Base-by-base conservation (phyloP, 2,329 filamentous ascomycete species). In the Apiospora kogelbergensis region DNA sequence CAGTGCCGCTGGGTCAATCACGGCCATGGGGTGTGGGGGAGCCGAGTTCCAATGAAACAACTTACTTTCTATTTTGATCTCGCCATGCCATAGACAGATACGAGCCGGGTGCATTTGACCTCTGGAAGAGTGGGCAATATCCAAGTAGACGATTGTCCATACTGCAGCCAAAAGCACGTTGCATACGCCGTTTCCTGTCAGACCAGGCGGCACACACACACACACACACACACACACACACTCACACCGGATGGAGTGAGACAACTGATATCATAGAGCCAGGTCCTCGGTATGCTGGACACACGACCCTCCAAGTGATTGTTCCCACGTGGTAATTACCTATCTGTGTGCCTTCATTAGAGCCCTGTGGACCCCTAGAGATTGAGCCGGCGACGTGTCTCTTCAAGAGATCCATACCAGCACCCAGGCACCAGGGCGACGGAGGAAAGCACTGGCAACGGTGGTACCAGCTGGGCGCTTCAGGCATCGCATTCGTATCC, bases 301-400 rank as follows among this genome's bases (percentile, higher is more conserved):
- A 17, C 46, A 30, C 24, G 22, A 6, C 22, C 46, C 13, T 26
- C 46, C 40, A 13, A 15, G 40, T 41, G 44, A 4, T 26, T 60
- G 53, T 60, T 60, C 30, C 53, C 53, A 60, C 53, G 53, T 60
- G 53, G 53, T 60, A 60, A 60, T 60, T 60, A 33, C 53, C 53
- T 37, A 37, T 13, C 53, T 37, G 53, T 33, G 53, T 30, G n/a
- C 17, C 53, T 60, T n/a, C 53, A 60, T 37, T 60, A 33, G 6
- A 60, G 30, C 53, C 53, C 20, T 60, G 53, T 60, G 53, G 53
- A 37, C 53, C 53, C 30, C 53, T 37, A 37, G 30, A 37, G 37
- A 60, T 60, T 60, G 53, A 60, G 53, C 30, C 53, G 9, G 53
- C 53, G 17, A 60, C 53, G 53, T 60, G 20, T 37, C 33, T 37